Percentiles rank a stretch among this genome's conserved stretches.
These are phyloP conservation scores for Aspergillus homomorphus DNA, from an alignment of 495 filamentous ascomycete species.

Conservation along the genomic window DNA sequence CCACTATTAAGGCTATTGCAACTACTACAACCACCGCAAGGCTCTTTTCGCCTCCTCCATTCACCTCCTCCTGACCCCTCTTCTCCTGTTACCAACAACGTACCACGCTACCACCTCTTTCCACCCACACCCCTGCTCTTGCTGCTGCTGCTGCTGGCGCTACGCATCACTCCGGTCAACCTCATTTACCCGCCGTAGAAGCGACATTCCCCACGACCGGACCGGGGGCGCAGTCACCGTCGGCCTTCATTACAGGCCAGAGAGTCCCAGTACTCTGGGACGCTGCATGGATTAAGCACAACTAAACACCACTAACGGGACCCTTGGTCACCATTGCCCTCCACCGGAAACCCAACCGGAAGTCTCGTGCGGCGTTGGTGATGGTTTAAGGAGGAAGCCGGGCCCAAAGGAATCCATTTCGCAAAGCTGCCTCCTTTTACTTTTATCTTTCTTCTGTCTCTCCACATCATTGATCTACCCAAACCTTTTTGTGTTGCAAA, in stretches of 20 bases:
- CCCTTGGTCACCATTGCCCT: conserved; percentile 17
- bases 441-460: background rate
- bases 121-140: background rate
- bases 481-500: background rate
- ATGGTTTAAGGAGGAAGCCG: conserved; percentile 8
- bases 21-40: background rate
- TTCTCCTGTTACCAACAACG: background rate
- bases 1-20: background rate
- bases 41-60: conserved; percentile 10
- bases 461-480: background rate
- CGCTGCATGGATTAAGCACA: conserved; percentile 27
- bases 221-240: conserved; percentile 24
- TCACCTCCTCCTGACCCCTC: conserved; percentile 6
- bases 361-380: conserved; percentile 20
- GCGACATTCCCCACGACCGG: conserved; percentile 9
- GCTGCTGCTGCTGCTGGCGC: conserved; percentile 19
- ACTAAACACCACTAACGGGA: conserved; percentile 14
- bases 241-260: conserved; percentile 20
- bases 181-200: conserved; percentile 21
- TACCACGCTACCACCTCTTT: conserved; percentile 6
- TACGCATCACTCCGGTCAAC: conserved; percentile 17
- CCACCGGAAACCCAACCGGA: conserved; percentile 22
- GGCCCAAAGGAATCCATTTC: conserved; percentile 5
- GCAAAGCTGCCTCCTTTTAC: conserved; percentile 9
- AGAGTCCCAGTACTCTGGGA: conserved; percentile 25